Percentiles rank a stretch among this genome's conserved stretches.
These are phyloP conservation scores for Sphagnum magellanicum DNA, from an alignment of 228 moss, liverwort and hornwort genomes.

Conservation along the genomic window DNA sequence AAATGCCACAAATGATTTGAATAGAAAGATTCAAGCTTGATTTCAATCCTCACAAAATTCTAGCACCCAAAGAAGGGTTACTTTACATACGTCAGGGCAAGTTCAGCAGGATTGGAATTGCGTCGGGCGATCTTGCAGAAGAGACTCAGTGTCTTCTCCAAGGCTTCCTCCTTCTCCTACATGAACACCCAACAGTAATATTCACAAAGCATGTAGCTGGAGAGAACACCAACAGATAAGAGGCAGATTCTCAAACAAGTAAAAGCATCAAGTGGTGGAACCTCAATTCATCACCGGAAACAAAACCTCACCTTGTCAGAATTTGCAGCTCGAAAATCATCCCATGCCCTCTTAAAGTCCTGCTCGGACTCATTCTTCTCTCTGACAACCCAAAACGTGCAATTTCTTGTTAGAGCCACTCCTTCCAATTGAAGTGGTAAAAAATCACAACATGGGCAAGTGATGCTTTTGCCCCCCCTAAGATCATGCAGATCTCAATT, in stretches of 20 bases:
- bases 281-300: not conserved
- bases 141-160: conserved; percentile 79
- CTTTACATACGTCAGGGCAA: conserved; percentile 61
- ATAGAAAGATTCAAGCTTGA: too few species aligned
- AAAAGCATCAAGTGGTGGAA: not conserved
- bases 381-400: conserved; percentile 4
- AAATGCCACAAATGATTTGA: too few species aligned
- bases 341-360: conserved; percentile 91
- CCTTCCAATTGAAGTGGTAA: not conserved
- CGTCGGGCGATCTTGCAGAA: conserved; percentile 83
- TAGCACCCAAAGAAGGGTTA: not conserved
- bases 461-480: not conserved
- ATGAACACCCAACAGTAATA: not conserved
- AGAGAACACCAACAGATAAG: not conserved
- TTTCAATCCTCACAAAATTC: too few species aligned
- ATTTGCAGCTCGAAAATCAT: conserved; percentile 71
- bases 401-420: not conserved
- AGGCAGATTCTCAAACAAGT: not conserved
- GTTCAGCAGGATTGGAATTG: conserved; percentile 62
- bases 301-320: conserved; percentile 47
- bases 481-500: not conserved
- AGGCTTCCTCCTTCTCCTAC: conserved; percentile 84
- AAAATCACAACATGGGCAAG: not conserved
- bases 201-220: not conserved
- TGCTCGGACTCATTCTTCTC: conserved; percentile 83